A percentile compares a stretch with the other conserved stretches of the same genome.
Conservation (phyloP, 495 filamentous ascomycete species). For the Penicillium salamii region DNA sequence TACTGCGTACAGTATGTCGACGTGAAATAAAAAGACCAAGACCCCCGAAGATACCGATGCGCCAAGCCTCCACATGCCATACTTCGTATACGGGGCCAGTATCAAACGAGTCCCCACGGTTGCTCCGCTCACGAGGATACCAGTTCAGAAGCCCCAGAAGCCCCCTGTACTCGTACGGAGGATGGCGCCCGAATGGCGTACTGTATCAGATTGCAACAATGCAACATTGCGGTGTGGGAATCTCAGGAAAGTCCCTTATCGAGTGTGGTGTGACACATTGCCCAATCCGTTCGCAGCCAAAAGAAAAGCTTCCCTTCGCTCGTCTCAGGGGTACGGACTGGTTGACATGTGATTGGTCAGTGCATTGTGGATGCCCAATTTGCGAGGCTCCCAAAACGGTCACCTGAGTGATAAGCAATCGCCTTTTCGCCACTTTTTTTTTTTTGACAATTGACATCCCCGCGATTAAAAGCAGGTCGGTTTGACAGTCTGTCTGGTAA, state of each 20-base stretch:
- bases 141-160: constrained; percentile 15
- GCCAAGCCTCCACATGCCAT: too few relatives aligned
- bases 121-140: background rate
- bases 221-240: background rate
- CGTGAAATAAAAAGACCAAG: background rate
- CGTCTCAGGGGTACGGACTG: background rate
- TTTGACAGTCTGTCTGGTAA: too few relatives aligned
- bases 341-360: background rate
- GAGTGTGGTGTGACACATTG: background rate
- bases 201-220: background rate
- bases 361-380: constrained; percentile 15
- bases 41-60: too few relatives aligned
- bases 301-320: background rate
- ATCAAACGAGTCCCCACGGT: background rate
- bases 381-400: constrained; percentile 13
- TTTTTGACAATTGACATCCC: background rate
- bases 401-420: constrained; percentile 29
- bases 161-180: background rate
- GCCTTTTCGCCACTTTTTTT: constrained; percentile 23
- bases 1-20: too few relatives aligned
- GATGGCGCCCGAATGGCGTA: too few relatives aligned
- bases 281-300: background rate
- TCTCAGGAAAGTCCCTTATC: too few relatives aligned
- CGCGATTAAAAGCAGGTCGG: constrained; percentile 1
- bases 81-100: too few relatives aligned